Evolutionary conservation across 2,329 filamentous ascomycete genomes (phyloP).

Genomic region (Fusarium temperatum): DNA sequence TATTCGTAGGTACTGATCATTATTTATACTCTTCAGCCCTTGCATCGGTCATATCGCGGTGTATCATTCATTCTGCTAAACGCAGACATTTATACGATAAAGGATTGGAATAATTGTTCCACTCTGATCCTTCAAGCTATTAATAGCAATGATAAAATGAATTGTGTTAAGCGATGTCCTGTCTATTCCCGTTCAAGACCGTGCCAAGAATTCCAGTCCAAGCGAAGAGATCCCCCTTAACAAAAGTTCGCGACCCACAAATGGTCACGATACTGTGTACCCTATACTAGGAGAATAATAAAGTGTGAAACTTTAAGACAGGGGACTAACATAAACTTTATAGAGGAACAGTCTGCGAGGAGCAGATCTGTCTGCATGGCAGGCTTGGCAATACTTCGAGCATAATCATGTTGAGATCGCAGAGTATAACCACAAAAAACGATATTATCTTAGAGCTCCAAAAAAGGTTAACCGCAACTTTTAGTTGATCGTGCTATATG

Average conservation of each 20-base stretch:
- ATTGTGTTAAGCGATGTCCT: not conserved
- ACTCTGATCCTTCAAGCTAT: not conserved
- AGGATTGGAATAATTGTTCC: not conserved
- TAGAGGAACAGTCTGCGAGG: not conserved
- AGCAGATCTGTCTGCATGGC: too few species aligned
- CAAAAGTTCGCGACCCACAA: not conserved
- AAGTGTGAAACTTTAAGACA: rapidly evolving
- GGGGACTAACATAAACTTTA: rapidly evolving
- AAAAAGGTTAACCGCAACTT: too few species aligned
- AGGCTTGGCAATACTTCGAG: not conserved
- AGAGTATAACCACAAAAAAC: too few species aligned
- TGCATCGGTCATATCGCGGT: not conserved
- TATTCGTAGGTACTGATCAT: rapidly evolving
- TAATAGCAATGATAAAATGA: not conserved
- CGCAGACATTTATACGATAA: not conserved
- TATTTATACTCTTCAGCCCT: rapidly evolving
- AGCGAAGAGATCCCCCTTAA: not conserved
- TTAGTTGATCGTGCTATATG: rapidly evolving
- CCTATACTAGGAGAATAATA: rapidly evolving
- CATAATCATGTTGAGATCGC: not conserved
- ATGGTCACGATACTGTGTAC: rapidly evolving
- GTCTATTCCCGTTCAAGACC: not conserved
- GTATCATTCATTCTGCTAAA: not conserved
- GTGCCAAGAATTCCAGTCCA: not conserved
- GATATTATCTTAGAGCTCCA: too few species aligned